A percentile compares a stretch with the other conserved stretches of the same genome.
Conservation (phyloP, 1,139 yeast genomes). For the Taiozyma onychis region DNA sequence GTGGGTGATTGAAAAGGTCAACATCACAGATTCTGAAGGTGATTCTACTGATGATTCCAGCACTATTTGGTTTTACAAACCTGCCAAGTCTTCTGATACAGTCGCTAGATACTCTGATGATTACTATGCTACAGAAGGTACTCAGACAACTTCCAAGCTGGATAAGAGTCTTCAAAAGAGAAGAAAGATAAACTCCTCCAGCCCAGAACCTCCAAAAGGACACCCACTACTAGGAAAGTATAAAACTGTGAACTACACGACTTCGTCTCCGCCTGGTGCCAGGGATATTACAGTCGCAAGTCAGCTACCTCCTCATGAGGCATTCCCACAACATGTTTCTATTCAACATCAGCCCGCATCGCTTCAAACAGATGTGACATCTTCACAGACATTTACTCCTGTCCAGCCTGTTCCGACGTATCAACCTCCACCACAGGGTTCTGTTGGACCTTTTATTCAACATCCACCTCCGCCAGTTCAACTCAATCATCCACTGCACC, state of each 20-base stretch:
- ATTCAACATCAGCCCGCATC: not conserved
- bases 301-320: no score
- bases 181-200: not conserved
- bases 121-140: not conserved
- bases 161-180: not conserved
- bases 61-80: conserved; percentile 25
- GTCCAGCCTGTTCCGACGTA: not conserved
- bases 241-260: not conserved
- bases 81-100: conserved; percentile 24
- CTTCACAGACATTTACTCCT: not conserved
- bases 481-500: no score
- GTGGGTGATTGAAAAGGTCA: conserved; percentile 8
- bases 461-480: no score
- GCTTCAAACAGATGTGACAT: not conserved
- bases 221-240: not conserved
- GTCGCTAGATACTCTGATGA: conserved; percentile 22
- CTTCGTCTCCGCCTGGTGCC: not conserved
- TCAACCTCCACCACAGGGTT: not conserved
- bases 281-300: not conserved
- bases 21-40: conserved; percentile 1
- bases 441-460: not conserved
- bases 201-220: not conserved
- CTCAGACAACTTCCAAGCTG: not conserved
- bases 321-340: not conserved
- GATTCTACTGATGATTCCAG: not conserved